phyloP scores from a whole-genome alignment of 2,329 filamentous ascomycete genomes.

The Didymella sp. region DNA sequence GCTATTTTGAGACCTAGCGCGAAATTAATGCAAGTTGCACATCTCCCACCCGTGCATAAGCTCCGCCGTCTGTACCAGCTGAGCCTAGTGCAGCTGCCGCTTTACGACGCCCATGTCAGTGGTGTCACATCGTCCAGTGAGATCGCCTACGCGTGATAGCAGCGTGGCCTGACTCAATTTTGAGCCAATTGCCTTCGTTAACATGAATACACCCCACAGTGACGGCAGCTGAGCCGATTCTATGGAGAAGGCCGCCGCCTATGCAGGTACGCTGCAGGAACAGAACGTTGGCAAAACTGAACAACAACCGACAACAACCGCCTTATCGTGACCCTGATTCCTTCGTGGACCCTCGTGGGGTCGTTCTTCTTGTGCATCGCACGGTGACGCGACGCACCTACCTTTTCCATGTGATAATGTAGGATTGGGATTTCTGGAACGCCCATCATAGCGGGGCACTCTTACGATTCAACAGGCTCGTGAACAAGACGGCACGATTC shows the following conservation, averaged over 20 bases:
- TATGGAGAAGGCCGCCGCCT: slow-evolving; percentile 38
- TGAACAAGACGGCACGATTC: slow-evolving; percentile 38
- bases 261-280: slow-evolving; percentile 54
- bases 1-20: slow-evolving; percentile 46
- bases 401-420: slow-evolving; percentile 18
- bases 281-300: slow-evolving; percentile 31
- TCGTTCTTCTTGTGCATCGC: slow-evolving; percentile 10
- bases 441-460: slow-evolving; percentile 37
- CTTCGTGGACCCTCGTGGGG: slow-evolving; percentile 16
- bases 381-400: slow-evolving; percentile 16
- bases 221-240: slow-evolving; percentile 33
- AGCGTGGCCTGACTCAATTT: slow-evolving; percentile 35
- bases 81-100: slow-evolving; percentile 36
- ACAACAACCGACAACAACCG: slow-evolving; percentile 19
- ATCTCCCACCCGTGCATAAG: slow-evolving; percentile 39
- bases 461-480: slow-evolving; percentile 37
- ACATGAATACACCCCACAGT: slow-evolving; percentile 46
- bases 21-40: slow-evolving; percentile 43
- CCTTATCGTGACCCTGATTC: slow-evolving; percentile 27
- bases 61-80: slow-evolving; percentile 33
- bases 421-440: slow-evolving; percentile 40
- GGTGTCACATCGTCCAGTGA: slow-evolving; percentile 30
- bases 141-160: slow-evolving; percentile 41
- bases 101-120: slow-evolving; percentile 30
- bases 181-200: slow-evolving; percentile 37